A percentile compares a stretch with the other conserved stretches of the same genome.
Evolutionary conservation across 495 filamentous ascomycete genomes (phyloP).

Genomic region (Friedmanniomyces endolithicus): DNA sequence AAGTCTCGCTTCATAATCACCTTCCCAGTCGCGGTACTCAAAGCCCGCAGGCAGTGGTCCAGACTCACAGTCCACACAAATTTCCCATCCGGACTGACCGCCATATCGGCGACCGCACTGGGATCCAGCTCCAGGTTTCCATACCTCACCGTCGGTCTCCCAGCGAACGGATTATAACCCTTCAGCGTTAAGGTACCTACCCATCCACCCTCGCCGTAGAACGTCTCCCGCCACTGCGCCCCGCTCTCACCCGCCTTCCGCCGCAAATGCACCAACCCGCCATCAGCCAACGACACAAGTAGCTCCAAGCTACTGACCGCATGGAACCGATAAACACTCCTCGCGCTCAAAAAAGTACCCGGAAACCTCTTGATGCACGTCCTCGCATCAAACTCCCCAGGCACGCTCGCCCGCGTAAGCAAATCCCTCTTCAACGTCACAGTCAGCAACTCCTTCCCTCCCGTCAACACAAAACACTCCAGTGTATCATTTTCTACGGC

Average conservation of each 20-base stretch:
- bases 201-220: slow-evolving; percentile 72
- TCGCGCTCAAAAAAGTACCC: slow-evolving; percentile 61
- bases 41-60: slow-evolving; percentile 74
- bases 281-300: slow-evolving; percentile 71
- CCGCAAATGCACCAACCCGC: slow-evolving; percentile 61
- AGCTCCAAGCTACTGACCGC: slow-evolving; percentile 60
- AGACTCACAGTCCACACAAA: slow-evolving; percentile 75
- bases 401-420: slow-evolving; percentile 22
- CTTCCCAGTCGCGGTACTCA: slow-evolving; percentile 66
- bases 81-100: slow-evolving; percentile 49
- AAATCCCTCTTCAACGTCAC: slow-evolving; percentile 42
- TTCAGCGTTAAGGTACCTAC: slow-evolving; percentile 46
- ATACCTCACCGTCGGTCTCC: slow-evolving; percentile 51
- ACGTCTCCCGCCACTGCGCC: slow-evolving; percentile 62
- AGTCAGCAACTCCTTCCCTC: slow-evolving; percentile 63
- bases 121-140: slow-evolving; percentile 54
- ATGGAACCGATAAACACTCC: slow-evolving; percentile 67
- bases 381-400: slow-evolving; percentile 66
- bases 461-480: slow-evolving; percentile 64
- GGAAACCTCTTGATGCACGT: slow-evolving; percentile 54
- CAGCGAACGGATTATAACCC: slow-evolving; percentile 57
- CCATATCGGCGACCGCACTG: slow-evolving; percentile 50
- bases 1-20: slow-evolving; percentile 63
- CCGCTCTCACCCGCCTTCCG: slow-evolving; percentile 54
- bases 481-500: slow-evolving; percentile 63